Conservation (phyloP, 1,139 yeast genomes). For the Tardiomyces depauwii region DNA sequence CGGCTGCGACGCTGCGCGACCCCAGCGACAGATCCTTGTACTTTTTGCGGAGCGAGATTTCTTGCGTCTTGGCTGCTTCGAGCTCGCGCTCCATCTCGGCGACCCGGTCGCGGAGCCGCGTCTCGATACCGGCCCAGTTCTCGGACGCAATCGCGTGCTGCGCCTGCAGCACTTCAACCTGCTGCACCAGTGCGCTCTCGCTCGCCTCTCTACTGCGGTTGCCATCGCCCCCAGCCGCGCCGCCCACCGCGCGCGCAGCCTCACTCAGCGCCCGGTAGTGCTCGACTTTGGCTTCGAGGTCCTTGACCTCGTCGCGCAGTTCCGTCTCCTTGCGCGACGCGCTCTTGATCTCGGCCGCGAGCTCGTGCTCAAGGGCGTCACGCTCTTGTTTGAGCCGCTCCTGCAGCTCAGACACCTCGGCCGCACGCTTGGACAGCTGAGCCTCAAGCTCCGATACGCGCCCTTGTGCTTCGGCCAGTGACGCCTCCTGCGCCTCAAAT, state of each 20-base stretch:
- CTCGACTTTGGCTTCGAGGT: constrained; percentile 32
- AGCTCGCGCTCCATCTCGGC: constrained; percentile 33
- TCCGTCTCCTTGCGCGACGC: constrained; percentile 8
- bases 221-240: too few relatives aligned
- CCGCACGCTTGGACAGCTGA: neutral
- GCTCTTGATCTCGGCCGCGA: neutral
- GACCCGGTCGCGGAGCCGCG: constrained; percentile 37
- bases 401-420: neutral
- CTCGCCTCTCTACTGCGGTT: constrained; percentile 10
- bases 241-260: constrained; percentile 14
- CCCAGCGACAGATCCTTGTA: constrained; percentile 10
- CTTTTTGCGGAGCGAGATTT: constrained; percentile 14
- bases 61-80: constrained; percentile 21
- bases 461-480: constrained; percentile 10
- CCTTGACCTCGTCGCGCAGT: constrained; percentile 11
- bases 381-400: constrained; percentile 5
- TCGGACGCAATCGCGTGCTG: constrained; percentile 58
- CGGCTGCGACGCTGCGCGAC: constrained; percentile 20
- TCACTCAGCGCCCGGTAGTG: constrained; percentile 33
- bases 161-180: constrained; percentile 47
- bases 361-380: constrained; percentile 9
- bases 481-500: constrained; percentile 13
- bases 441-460: neutral
- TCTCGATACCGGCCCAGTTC: constrained; percentile 56
- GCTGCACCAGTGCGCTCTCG: constrained; percentile 24